Evolutionary conservation across 768 basidiomycete species (phyloP).

Genomic region (Grammothele lineata): DNA sequence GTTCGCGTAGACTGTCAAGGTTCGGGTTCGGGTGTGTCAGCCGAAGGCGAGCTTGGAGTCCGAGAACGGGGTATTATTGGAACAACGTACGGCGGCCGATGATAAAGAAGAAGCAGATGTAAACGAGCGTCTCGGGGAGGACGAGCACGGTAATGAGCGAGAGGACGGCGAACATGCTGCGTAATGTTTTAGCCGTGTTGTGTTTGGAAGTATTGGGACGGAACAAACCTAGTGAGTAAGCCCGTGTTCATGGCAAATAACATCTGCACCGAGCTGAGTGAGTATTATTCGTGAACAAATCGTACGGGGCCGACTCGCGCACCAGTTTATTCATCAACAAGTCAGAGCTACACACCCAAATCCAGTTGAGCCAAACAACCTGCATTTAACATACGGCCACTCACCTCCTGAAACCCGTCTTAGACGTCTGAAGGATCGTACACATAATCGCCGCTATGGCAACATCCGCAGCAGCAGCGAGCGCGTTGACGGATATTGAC

Average conservation of each 20-base stretch:
- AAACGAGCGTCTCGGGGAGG: constrained; percentile 46
- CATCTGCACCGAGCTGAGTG: too few species aligned
- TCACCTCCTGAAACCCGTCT: constrained; percentile 39
- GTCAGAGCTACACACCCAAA: constrained; percentile 37
- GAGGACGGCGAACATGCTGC: constrained; percentile 33
- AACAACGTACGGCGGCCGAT: constrained; percentile 42
- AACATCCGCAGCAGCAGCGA: constrained; percentile 45
- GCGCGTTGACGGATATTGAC: constrained; percentile 50
- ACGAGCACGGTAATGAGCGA: constrained; percentile 41
- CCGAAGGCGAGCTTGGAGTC: too few species aligned
- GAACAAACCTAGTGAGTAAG: constrained; percentile 31
- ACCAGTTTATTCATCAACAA: constrained; percentile 36
- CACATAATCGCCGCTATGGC: constrained; percentile 46
- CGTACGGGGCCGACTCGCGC: too few species aligned
- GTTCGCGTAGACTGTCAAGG: background rate
- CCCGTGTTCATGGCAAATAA: constrained; percentile 38
- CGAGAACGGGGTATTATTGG: too few species aligned
- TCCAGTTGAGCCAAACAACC: too few species aligned
- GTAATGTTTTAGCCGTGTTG: too few species aligned
- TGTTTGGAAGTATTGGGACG: too few species aligned
- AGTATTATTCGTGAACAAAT: too few species aligned
- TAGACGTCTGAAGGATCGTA: constrained; percentile 43
- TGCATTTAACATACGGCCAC: too few species aligned
- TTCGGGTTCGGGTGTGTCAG: too few species aligned
- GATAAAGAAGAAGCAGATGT: constrained; percentile 54